These are phyloP conservation scores for Penicillium sp. DNA, from an alignment of 2,329 filamentous ascomycete species.

Conservation along the genomic window DNA sequence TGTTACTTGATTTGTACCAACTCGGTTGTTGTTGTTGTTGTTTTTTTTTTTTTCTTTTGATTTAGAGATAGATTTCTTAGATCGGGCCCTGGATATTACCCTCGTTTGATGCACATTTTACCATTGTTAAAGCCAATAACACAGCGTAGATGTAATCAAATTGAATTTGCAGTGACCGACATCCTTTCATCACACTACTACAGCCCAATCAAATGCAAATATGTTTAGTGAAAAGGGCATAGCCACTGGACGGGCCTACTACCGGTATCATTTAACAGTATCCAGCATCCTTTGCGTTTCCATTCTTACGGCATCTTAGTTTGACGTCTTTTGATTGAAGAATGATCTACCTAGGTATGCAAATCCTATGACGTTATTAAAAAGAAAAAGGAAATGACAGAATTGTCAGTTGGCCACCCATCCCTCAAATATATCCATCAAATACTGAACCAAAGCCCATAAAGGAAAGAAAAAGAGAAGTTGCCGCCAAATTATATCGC, in stretches of 20 bases:
- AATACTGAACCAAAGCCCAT: background rate
- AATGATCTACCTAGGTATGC: background rate
- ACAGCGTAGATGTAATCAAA: background rate
- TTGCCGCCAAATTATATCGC: background rate
- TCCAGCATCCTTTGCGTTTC: background rate
- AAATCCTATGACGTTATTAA: background rate
- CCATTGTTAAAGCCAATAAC: background rate
- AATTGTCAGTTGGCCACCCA: background rate
- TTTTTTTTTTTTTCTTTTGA: background rate
- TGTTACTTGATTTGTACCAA: constrained; percentile 16
- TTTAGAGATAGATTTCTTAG: background rate
- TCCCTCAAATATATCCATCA: background rate
- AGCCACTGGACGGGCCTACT: too few relatives aligned
- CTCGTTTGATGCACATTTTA: background rate
- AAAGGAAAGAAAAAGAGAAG: background rate
- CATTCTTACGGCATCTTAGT: background rate
- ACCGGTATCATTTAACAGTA: background rate
- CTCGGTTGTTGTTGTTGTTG: background rate
- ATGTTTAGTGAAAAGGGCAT: too few relatives aligned
- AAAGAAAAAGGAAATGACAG: background rate
- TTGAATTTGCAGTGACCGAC: background rate
- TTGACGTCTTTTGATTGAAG: too few relatives aligned
- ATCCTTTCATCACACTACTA: background rate
- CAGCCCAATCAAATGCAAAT: background rate
- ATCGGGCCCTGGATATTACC: background rate